A percentile compares a stretch with the other conserved stretches of the same genome.
These are phyloP conservation scores for Coemansia sp. DNA, from an alignment of 192 early-diverging fungal genomes.

Conservation along the genomic window DNA sequence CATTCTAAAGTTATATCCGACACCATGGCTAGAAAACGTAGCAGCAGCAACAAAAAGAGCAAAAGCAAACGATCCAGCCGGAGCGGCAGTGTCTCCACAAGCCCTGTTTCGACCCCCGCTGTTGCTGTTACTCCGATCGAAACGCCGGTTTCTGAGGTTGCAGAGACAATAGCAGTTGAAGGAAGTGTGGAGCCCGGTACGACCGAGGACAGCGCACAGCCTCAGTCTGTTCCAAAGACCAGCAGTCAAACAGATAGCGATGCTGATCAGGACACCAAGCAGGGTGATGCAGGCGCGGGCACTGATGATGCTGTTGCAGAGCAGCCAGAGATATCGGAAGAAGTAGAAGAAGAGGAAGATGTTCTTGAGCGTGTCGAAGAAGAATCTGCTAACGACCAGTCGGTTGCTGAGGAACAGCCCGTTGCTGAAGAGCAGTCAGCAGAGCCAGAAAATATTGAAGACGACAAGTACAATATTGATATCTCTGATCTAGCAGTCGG, in stretches of 20 bases:
- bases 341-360: neutral
- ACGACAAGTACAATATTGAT: constrained; percentile 17
- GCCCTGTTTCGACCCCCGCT: constrained; percentile 15
- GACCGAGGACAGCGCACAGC: too few species aligned
- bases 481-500: neutral
- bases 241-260: neutral
- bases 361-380: neutral
- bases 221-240: too few species aligned
- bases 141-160: neutral
- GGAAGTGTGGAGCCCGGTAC: too few species aligned
- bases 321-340: neutral
- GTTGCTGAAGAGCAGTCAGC: neutral
- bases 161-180: too few species aligned
- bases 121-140: constrained; percentile 3
- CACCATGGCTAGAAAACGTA: constrained; percentile 40
- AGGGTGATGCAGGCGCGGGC: too few species aligned
- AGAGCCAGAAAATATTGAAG: neutral
- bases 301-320: neutral
- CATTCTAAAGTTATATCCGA: neutral
- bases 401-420: neutral
- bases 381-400: neutral
- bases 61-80: constrained; percentile 28
- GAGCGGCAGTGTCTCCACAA: constrained; percentile 23
- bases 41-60: constrained; percentile 21
- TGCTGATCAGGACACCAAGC: neutral